phyloP scores from a whole-genome alignment of 768 basidiomycete genomes.

The Suillus sp. region DNA sequence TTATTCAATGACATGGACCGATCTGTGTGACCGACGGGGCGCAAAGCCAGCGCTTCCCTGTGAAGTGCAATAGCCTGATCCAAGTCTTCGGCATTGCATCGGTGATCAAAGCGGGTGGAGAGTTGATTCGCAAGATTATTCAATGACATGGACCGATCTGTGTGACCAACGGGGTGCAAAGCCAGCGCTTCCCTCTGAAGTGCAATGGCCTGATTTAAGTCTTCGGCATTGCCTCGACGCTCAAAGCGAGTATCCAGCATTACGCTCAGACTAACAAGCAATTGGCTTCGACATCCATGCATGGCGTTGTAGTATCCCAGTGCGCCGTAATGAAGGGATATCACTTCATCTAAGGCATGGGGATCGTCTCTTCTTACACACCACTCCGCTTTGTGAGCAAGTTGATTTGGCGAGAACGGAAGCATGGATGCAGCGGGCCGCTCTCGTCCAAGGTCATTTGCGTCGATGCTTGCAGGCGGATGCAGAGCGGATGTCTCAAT shows the following conservation, averaged over 20 bases:
- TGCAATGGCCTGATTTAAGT: not conserved
- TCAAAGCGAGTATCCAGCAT: rapidly evolving
- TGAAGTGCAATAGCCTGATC: not conserved
- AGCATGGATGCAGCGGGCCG: not conserved
- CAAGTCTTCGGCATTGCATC: not conserved
- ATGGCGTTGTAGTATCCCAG: not conserved
- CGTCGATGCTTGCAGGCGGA: not conserved
- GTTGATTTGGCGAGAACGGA: not conserved
- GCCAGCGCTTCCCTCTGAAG: not conserved
- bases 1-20: not conserved
- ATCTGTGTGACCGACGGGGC: not conserved
- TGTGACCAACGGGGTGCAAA: not conserved
- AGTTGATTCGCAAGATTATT: not conserved
- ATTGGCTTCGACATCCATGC: not conserved
- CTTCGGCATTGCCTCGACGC: not conserved
- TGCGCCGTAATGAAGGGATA: not conserved
- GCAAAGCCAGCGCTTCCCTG: not conserved
- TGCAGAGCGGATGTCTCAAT: not conserved
- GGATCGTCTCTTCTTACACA: not conserved
- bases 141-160: not conserved
- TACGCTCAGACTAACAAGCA: not conserved
- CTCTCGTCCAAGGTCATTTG: not conserved
- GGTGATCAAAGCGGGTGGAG: not conserved
- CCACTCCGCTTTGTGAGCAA: not conserved
- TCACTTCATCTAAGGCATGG: not conserved